Conservation (phyloP, 768 basidiomycete species). For the Dacryopinax spathularia region DNA sequence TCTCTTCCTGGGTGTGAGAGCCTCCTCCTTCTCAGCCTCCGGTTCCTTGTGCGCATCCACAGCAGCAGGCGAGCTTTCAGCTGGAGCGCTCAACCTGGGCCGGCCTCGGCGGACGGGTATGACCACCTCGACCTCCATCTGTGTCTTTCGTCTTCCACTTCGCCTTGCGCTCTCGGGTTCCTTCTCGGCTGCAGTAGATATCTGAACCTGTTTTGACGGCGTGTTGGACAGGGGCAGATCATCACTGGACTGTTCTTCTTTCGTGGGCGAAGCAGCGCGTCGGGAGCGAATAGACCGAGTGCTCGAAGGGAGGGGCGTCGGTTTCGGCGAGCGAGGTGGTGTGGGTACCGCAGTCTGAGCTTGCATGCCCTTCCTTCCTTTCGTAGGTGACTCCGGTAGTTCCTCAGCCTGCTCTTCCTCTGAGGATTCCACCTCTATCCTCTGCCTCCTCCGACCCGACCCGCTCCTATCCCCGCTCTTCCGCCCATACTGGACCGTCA, state of each 20-base stretch:
- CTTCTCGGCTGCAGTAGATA: neutral
- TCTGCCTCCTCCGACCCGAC: neutral
- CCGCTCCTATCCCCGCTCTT: neutral
- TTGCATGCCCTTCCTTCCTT: no score
- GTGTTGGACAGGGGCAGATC: neutral
- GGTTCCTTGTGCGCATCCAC: neutral
- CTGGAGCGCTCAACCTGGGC: no score
- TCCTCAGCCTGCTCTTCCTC: neutral
- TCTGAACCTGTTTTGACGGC: neutral
- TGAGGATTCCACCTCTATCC: neutral
- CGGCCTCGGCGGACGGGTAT: no score
- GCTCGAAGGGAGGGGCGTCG: no score
- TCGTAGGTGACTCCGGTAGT: no score
- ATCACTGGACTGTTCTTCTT: no score
- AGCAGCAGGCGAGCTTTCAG: neutral
- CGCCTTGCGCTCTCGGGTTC: neutral
- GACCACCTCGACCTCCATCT: neutral
- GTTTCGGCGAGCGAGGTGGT: no score
- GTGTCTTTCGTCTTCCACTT: neutral
- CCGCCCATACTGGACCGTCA: neutral
- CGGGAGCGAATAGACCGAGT: no score
- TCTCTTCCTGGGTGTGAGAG: neutral
- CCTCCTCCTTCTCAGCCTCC: neutral
- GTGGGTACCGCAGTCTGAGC: no score
- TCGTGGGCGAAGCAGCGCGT: no score